Evolutionary conservation across 2,329 filamentous ascomycete species (phyloP), one percentile per base, ranked within the genome.

Genomic region (Plenodomus biglobosus): DNA sequence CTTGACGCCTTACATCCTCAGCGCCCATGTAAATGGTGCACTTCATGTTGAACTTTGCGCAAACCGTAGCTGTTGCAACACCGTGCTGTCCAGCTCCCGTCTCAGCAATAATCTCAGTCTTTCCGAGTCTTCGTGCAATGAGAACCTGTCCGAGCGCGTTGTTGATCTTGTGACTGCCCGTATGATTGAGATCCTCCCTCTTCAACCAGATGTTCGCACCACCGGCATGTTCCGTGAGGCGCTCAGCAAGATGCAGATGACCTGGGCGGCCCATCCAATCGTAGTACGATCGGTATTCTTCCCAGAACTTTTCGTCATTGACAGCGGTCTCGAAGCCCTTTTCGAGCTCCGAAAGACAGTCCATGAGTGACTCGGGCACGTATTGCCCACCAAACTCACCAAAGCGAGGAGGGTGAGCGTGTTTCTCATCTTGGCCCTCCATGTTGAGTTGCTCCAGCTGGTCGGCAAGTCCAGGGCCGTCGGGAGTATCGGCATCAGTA

Each of bases 121-220:
- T 99, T 42, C 94, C 94, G 40, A 99, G 76, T 53, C 90, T 81
- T 62, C 82, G 82, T 1, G 94, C 94, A 34, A 99, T 78, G 13
- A 99, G 82, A 40, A 96, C 85, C 73, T 99, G 94, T 2, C 94
- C 94, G 8, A 99, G 79, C 0, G 94, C 94, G 66, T 99, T 99
- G 80, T 99, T 99, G 80, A 99, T 97, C 82, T 99, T 99, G 81
- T 99, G 94, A 55, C 89, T 95, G 59, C 94, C 94, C 8, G 94
- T 97, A 72, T 99, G 94, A 75, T 97, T 97, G 47, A 97, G 79
- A 71, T 99, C 94, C 76, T 99, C 94, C 63, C 94, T 85, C 82
- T 99, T 99, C 60, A 99, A 77, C 87, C 92, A 99, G 77, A 99
- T 95, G 68, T 91, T 95, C 40, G 94, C 92, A 52, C 94, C 94